Conservation (phyloP, 306 rosid genomes). For the Datisca glomerata region DNA sequence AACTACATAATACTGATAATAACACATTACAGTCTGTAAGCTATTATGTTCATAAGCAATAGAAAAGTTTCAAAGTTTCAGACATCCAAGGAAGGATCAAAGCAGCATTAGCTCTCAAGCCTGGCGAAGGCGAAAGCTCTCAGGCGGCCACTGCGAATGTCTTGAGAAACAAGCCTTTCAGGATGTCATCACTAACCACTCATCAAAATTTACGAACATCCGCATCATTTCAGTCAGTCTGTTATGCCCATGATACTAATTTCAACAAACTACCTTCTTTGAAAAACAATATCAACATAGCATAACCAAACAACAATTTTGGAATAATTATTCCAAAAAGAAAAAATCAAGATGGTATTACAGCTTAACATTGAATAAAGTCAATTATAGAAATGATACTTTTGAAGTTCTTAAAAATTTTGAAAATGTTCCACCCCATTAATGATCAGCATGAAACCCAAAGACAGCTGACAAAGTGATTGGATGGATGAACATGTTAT, state of each 20-base stretch:
- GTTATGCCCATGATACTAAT: too few relatives aligned
- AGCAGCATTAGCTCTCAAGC: slow-evolving; percentile 3
- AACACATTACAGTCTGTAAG: too few relatives aligned
- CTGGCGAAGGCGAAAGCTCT: slow-evolving; percentile 8
- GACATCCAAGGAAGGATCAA: slow-evolving; percentile 5
- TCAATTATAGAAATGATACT: neutral
- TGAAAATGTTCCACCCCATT: neutral
- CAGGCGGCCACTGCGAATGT: slow-evolving; percentile 1
- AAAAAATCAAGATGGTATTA: neutral
- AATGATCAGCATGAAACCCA: neutral
- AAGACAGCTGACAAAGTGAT: slow-evolving; percentile 1
- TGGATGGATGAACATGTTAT: neutral
- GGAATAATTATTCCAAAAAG: too few relatives aligned
- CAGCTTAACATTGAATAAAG: neutral
- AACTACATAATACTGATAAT: too few relatives aligned
- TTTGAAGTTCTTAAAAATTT: neutral
- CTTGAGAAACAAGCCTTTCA: neutral
- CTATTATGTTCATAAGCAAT: too few relatives aligned
- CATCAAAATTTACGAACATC: neutral
- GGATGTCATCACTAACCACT: neutral
- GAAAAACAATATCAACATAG: neutral
- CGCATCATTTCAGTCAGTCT: neutral
- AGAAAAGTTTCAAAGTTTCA: slow-evolving; percentile 2
- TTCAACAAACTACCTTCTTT: too few relatives aligned
- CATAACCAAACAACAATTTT: neutral